Evolutionary conservation across 148 eudicot genomes (phyloP), one percentile per base, ranked within the genome.

Genomic region (Polygonum aviculare): DNA sequence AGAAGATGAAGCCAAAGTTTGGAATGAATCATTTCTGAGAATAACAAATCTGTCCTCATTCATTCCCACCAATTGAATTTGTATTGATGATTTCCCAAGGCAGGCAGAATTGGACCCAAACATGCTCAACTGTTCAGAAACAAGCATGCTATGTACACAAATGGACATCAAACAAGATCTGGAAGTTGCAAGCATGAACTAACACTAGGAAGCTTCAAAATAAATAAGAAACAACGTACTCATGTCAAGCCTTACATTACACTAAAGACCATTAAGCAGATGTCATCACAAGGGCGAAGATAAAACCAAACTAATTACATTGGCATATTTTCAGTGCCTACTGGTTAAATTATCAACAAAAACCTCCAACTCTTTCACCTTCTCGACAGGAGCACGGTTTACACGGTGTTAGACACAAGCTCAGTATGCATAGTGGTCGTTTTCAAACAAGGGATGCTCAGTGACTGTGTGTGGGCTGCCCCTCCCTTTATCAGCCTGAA

Each of bases 321-420:
- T 67, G 72, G 21, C 72, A 67, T 38, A 67, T 67, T 67, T 63
- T 38, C 72, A 67, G 72, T 3, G 38, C 45, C 16, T 4, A 36
- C 72, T 36, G 41, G 72, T 36, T 67, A n/a, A 36, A 36, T 21
- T 67, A 67, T 67, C 72, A 67, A 67, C 72, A 67, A 67, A 67
- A 67, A n/a, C 11, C 11, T 36, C 9, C 8, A 67, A 15, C 72
- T 38, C 71, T 5, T 11, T 19, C 36, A 65, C 70, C 70, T 65
- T 65, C 70, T 60, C 38, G 11, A 60, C 44, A 67, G 71, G 44
- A 67, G n/a, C 8, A 67, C 10, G 38, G 21, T 16, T 67, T 38
- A 36, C 15, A 16, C 3, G 45, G 10, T 67, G 21, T 67, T 15
- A 33, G 21, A 12, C 44, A 67, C 72, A 5, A 4, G 5, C 45